Conservation (phyloP, 306 rosid species). For the Cicer bijugum region DNA sequence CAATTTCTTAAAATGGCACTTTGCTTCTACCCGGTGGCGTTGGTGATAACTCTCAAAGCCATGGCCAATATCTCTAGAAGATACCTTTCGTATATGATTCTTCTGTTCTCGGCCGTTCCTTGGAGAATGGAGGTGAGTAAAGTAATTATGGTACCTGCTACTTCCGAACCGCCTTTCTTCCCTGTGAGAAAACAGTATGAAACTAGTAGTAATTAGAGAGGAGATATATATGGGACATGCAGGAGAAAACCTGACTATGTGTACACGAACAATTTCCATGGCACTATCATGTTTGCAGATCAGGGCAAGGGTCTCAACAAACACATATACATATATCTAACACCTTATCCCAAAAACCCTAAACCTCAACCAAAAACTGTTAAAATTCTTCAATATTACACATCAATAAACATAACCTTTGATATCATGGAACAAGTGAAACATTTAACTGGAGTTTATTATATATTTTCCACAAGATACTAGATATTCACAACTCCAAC, state of each 20-base stretch:
- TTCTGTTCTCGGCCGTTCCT: constrained; percentile 39
- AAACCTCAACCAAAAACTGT: neutral
- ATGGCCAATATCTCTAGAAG: constrained; percentile 51
- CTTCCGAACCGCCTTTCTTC: constrained; percentile 41
- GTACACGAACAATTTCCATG: constrained; percentile 13
- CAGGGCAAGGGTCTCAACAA: constrained; percentile 19
- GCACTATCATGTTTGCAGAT: constrained; percentile 1
- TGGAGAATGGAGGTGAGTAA: constrained; percentile 17
- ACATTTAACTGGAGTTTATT: constrained; percentile 11
- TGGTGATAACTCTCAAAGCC: constrained; percentile 48
- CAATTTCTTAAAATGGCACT: constrained; percentile 34
- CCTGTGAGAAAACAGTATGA: constrained; percentile 36
- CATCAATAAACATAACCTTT: neutral
- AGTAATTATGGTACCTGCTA: constrained; percentile 31
- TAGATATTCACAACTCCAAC: constrained; percentile 9
- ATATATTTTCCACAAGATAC: neutral
- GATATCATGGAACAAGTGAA: constrained; percentile 19
- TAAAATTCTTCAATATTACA: constrained; percentile 25
- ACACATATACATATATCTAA: neutral
- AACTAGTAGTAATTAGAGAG: constrained; percentile 5
- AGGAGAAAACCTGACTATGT: constrained; percentile 22
- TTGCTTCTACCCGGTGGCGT: constrained; percentile 28
- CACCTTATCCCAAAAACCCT: neutral
- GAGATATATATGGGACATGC: neutral
- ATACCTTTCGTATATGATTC: constrained; percentile 23